Conservation (phyloP, 805 yeast genomes). For the Nakazawaea anatomiae region DNA sequence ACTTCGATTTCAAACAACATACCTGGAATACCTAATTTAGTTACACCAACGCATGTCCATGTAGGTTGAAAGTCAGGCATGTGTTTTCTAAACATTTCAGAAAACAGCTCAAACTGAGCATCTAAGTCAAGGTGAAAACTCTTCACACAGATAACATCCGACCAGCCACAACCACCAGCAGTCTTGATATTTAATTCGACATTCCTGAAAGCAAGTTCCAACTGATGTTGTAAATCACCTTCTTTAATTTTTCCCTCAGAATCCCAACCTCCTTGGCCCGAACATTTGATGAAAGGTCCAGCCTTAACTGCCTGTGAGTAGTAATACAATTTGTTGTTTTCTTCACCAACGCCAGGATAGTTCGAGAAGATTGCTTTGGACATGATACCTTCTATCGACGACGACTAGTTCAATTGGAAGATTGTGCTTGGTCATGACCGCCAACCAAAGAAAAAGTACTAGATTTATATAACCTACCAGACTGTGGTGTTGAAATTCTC, state of each 20-base stretch:
- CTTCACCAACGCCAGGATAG: slow-evolving; percentile 6
- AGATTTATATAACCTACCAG: too few species aligned
- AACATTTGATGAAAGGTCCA: slow-evolving; percentile 9
- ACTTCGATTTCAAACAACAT: slow-evolving; percentile 10
- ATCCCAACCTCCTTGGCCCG: slow-evolving; percentile 13
- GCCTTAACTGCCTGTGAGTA: slow-evolving; percentile 10
- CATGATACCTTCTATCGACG: background rate
- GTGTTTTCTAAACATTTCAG: background rate
- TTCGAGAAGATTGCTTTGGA: slow-evolving; percentile 1
- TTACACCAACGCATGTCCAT: slow-evolving; percentile 9
- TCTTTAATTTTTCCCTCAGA: slow-evolving; percentile 2
- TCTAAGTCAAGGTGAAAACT: slow-evolving; percentile 7
- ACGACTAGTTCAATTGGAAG: too few species aligned
- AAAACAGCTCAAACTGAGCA: background rate
- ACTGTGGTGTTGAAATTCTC: too few species aligned
- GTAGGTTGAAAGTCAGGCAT: slow-evolving; percentile 7
- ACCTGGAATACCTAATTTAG: slow-evolving; percentile 6
- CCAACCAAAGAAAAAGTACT: too few species aligned
- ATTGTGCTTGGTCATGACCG: too few species aligned
- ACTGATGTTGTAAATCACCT: slow-evolving; percentile 3
- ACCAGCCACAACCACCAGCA: slow-evolving; percentile 1
- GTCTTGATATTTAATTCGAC: slow-evolving; percentile 1
- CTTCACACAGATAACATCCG: slow-evolving; percentile 3
- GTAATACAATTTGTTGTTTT: slow-evolving; percentile 3
- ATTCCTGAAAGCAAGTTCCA: slow-evolving; percentile 5